Conservation (phyloP, 2,329 filamentous ascomycete genomes). For the Colletotrichum truncatum region DNA sequence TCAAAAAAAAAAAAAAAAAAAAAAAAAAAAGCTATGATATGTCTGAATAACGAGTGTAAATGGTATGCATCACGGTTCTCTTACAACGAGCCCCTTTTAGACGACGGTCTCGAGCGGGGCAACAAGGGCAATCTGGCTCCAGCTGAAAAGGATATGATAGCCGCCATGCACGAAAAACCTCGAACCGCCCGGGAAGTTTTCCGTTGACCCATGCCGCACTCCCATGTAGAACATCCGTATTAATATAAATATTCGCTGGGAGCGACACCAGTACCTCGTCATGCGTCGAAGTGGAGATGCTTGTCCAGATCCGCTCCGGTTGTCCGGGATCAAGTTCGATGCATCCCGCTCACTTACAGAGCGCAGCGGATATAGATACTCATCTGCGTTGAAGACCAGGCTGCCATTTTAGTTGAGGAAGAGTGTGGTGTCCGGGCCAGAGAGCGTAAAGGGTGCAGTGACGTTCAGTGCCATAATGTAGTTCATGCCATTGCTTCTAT, state of each 20-base stretch:
- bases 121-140: constrained; percentile 66
- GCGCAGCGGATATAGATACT: constrained; percentile 58
- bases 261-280: constrained; percentile 44
- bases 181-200: constrained; percentile 57
- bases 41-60: too few relatives aligned
- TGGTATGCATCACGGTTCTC: too few relatives aligned
- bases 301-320: constrained; percentile 62
- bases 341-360: constrained; percentile 51
- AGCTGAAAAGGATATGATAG: constrained; percentile 58
- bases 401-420: background rate
- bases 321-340: constrained; percentile 55
- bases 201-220: constrained; percentile 58
- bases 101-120: constrained; percentile 60
- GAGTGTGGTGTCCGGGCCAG: background rate
- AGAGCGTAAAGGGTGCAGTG: constrained; percentile 12
- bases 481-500: constrained; percentile 54
- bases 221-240: constrained; percentile 54
- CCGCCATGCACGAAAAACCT: constrained; percentile 64
- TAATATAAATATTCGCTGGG: constrained; percentile 47
- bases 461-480: constrained; percentile 50
- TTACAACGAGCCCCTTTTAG: too few relatives aligned
- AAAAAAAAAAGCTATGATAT: too few relatives aligned
- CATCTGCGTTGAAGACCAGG: constrained; percentile 32
- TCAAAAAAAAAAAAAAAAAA: too few relatives aligned
- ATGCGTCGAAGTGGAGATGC: constrained; percentile 55